Base-by-base conservation (phyloP, 179 eudicot genomes). In the Drosera spatulata region DNA sequence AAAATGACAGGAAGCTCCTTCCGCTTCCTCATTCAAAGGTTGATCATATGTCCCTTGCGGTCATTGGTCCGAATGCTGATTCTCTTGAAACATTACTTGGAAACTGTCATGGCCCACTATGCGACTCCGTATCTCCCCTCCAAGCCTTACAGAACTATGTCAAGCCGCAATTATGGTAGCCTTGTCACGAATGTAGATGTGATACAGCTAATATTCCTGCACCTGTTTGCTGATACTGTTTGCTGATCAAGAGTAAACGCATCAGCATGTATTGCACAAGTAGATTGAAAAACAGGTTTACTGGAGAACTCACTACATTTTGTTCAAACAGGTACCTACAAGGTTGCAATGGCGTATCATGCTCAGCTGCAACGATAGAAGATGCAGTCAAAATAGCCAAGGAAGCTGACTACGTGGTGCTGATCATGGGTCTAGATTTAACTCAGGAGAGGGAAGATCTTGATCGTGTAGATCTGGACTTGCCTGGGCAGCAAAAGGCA, bases 381-480 rank as follows among this genome's bases (percentile, higher is more conserved):
- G 79, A 81, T 11, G 95, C 93, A 3, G 82, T 73, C 61, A 71
- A 66, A 8, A 46, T 77, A 1, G 96, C 93, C 2, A 77, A 73
- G 64, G 55, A 6, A 2, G 93, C 75, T 4, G 95, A 93, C 59
- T 66, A 75, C 47, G 99, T 93, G 14, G 83, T 89, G 47, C 39
- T 93, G 62, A 67, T 93, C 11, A 85, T 93, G 96, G 99, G 99
- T 10, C 70, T 93, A 74, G 96, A 84, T 66, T 86, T 66, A 65
- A 71, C 71, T 9, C 74, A 74, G 55, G 99, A 93, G 68, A 76
- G 69, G 59, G 99, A 93, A 73, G 77, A 71, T 10, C 63, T 41
- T 13, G 96, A 93, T 64, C 82, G 99, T 6, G 71, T 61, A 7
- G 75, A 81, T 57, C 64, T 93, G 75, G 69, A 51, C 50, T 71